phyloP scores from a whole-genome alignment of 495 filamentous ascomycete genomes.

The Talaromyces wortmannii region DNA sequence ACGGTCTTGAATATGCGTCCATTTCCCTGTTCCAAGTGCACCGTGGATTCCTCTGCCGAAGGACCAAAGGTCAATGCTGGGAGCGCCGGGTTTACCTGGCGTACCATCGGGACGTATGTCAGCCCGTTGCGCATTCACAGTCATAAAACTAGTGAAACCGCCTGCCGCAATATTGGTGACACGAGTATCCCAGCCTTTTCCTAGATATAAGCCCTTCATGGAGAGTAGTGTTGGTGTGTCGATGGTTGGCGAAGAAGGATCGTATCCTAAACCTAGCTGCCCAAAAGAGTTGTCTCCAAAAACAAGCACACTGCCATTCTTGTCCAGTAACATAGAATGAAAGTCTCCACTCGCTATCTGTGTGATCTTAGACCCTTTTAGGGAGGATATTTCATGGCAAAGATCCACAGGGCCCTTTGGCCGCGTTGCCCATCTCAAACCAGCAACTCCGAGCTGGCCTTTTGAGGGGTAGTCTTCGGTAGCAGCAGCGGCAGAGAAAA shows the following conservation, averaged over 20 bases:
- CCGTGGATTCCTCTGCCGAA: constrained; percentile 84
- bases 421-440: constrained; percentile 69
- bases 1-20: constrained; percentile 76
- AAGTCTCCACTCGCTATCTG: constrained; percentile 79
- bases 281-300: constrained; percentile 90
- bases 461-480: constrained; percentile 69
- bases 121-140: constrained; percentile 64
- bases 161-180: constrained; percentile 77
- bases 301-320: constrained; percentile 67
- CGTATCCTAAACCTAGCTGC: constrained; percentile 72
- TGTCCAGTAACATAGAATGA: constrained; percentile 74
- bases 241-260: constrained; percentile 49
- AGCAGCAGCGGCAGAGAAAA: constrained; percentile 78
- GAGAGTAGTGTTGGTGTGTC: constrained; percentile 66
- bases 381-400: constrained; percentile 64
- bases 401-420: constrained; percentile 73
- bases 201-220: constrained; percentile 62
- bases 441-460: constrained; percentile 83
- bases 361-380: constrained; percentile 56
- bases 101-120: constrained; percentile 38
- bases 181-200: constrained; percentile 46
- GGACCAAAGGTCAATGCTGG: constrained; percentile 73
- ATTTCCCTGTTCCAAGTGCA: constrained; percentile 75
- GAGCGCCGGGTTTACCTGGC: constrained; percentile 35
- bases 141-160: constrained; percentile 79